A percentile compares a stretch with the other conserved stretches of the same genome.
phyloP scores from a whole-genome alignment of 2,329 filamentous ascomycete species.

The Periconia macrospinosa region DNA sequence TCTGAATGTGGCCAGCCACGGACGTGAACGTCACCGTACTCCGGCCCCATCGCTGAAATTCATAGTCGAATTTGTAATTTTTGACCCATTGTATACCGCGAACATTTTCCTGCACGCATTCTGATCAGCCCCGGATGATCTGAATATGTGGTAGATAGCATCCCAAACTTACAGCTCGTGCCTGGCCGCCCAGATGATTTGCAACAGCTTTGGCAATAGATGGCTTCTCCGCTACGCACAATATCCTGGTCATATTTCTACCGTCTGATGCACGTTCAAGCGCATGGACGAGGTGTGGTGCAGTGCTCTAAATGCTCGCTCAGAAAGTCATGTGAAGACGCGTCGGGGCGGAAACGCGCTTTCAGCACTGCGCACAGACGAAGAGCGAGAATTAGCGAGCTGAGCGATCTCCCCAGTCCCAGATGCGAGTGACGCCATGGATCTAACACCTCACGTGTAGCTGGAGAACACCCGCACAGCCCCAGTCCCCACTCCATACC shows the following conservation, averaged over 20 bases:
- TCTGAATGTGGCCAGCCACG: conserved; percentile 84
- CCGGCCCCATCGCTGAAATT: conserved; percentile 81
- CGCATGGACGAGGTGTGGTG: conserved; percentile 3
- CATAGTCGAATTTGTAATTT: conserved; percentile 90
- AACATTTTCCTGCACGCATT: conserved; percentile 62
- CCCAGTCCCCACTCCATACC: neutral
- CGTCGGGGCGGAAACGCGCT: conserved; percentile 28
- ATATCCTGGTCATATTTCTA: conserved; percentile 54
- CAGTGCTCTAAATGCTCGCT: no score
- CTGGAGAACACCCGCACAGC: neutral
- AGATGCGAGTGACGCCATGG: conserved; percentile 19
- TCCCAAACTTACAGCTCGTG: conserved; percentile 61
- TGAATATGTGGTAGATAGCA: neutral
- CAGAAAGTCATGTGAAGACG: conserved; percentile 40
- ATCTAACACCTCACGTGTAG: neutral
- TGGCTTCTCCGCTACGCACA: conserved; percentile 85
- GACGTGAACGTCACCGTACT: conserved; percentile 92
- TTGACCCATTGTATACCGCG: conserved; percentile 76
- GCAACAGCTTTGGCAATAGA: conserved; percentile 96
- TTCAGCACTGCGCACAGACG: conserved; percentile 15
- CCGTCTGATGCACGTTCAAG: neutral
- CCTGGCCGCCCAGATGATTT: conserved; percentile 80
- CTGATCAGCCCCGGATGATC: neutral
- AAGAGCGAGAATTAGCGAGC: neutral
- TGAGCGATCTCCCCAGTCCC: conserved; percentile 1